Evolutionary conservation across 2,329 filamentous ascomycete species (phyloP), one percentile per base, ranked within the genome.

Genomic region (Phoma sp.): DNA sequence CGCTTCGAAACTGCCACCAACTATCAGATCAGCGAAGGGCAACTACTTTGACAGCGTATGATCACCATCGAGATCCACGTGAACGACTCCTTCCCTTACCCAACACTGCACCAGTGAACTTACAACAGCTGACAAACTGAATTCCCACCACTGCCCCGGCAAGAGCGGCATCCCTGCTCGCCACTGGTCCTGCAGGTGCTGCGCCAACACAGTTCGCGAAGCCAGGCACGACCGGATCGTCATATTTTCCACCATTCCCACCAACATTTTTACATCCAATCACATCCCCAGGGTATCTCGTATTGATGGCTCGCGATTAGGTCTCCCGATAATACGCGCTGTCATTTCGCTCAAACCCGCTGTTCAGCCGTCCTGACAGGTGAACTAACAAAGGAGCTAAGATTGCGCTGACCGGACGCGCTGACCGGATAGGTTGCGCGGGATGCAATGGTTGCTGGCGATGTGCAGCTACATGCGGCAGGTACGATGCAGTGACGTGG

Each of bases 161-260:
- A 34, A 17, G 29, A 20, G 36, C 42, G 49, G 49, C 42, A 25
- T n/a, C 26, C 15, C 20, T 36, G 11, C n/a, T 46, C 14, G 42
- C 49, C 49, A 52, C 36, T 30, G 46, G 29, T 4, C 29, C 20
- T 21, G 29, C 18, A 26, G 28, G 28, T 11, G 12, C 34, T 28
- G 29, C 29, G 37, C 46, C 46, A 34, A 11, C 23, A 23, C 46
- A 21, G 36, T 36, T 40, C 11, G 23, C 9, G 34, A 21, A 51
- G 21, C 23, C 42, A 52, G 42, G 28, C 46, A 48, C 23, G 25
- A 14, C n/a, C 7, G 12, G 15, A 40, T 7, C 15, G 28, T 20
- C 14, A 14, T 7, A 34, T 18, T 12, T 14, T 23, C 15, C 17
- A 42, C 28, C 26, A 5, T 36, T 32, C 12, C 12, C 5, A 23